Evolutionary conservation across 495 filamentous ascomycete species (phyloP).

Genomic region (Penicillium turbatum): DNA sequence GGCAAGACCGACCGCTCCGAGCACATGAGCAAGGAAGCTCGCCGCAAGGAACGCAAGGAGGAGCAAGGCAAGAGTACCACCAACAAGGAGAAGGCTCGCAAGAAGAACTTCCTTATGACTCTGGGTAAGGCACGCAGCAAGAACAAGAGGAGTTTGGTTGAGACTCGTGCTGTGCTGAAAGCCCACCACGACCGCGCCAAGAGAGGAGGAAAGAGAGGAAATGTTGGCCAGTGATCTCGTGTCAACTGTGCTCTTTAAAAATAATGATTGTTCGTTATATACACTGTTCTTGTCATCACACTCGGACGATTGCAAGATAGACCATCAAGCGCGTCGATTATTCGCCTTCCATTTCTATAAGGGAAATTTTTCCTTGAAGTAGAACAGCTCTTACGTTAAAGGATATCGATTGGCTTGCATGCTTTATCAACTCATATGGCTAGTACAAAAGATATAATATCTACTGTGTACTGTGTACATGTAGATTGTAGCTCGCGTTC

Average conservation of each 20-base stretch:
- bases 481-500: too few relatives aligned
- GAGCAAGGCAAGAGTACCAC: conserved; percentile 89
- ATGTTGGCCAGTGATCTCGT: conserved; percentile 38
- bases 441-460: too few relatives aligned
- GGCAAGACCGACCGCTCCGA: conserved; percentile 68
- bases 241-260: background rate
- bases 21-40: conserved; percentile 76
- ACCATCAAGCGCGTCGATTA: background rate
- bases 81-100: conserved; percentile 93
- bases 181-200: conserved; percentile 80
- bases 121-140: conserved; percentile 89
- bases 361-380: too few relatives aligned
- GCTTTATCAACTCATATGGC: too few relatives aligned
- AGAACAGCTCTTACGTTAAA: too few relatives aligned
- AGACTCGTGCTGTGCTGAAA: conserved; percentile 72
- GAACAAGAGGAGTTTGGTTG: conserved; percentile 84
- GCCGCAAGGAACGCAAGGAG: conserved; percentile 77
- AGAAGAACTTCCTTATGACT: conserved; percentile 99
- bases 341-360: background rate
- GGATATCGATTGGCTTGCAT: too few relatives aligned
- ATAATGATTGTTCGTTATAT: conserved; percentile 8
- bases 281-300: background rate
- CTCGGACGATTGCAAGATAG: background rate
- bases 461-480: too few relatives aligned
- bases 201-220: conserved; percentile 77